These are phyloP conservation scores for Pittosporum tobira DNA, from an alignment of 129 eudicot species.

Conservation along the genomic window DNA sequence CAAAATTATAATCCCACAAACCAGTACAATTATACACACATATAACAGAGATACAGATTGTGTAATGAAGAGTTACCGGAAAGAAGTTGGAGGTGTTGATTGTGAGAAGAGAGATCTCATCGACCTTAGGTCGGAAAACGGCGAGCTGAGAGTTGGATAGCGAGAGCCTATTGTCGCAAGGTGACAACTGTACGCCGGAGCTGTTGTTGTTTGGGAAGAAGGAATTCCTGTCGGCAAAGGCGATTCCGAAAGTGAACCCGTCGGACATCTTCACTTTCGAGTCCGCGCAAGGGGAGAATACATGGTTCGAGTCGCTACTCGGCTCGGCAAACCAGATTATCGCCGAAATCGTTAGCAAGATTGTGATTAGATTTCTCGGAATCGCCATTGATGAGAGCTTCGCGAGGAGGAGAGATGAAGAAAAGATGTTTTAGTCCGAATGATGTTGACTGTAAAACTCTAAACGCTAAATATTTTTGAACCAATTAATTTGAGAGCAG, in stretches of 20 bases:
- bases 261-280: constrained; percentile 53
- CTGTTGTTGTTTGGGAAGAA: constrained; percentile 50
- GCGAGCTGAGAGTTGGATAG: constrained; percentile 60
- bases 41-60: neutral
- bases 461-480: no score
- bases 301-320: constrained; percentile 50
- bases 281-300: constrained; percentile 79
- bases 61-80: constrained; percentile 39
- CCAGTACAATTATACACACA: no score
- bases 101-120: constrained; percentile 95
- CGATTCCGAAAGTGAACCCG: constrained; percentile 90
- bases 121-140: constrained; percentile 87
- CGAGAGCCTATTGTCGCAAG: constrained; percentile 62
- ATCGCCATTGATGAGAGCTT: constrained; percentile 55
- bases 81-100: constrained; percentile 54
- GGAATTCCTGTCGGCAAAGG: constrained; percentile 34
- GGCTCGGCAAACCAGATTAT: constrained; percentile 25
- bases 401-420: no score
- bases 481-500: no score
- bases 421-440: no score
- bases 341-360: constrained; percentile 15
- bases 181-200: constrained; percentile 57
- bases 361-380: constrained; percentile 13
- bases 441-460: no score
- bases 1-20: no score